Evolutionary conservation across 192 early-diverging fungal genomes (phyloP), one percentile per base, ranked within the genome.

Genomic region (Lobosporangium transversale): DNA sequence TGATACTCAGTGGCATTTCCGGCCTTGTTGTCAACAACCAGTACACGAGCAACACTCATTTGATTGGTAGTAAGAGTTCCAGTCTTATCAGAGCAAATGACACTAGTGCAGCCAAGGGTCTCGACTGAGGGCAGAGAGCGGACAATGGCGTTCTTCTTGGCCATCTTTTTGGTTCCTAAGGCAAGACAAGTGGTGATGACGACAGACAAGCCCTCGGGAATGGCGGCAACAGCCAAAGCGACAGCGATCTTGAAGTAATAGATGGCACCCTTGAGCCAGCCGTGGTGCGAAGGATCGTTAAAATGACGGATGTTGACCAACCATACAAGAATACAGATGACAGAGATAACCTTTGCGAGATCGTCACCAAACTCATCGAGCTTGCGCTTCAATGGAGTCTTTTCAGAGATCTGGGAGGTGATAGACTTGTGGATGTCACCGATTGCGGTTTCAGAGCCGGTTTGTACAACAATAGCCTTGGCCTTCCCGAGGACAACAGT

Each of bases 211-310:
- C 98, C 98, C 86, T 99, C 98, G 64, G 98, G 98, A 78, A 99
- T 99, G 43, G 96, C 97, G 53, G 98, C 97, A 24, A 99, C 97
- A 33, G 97, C 98, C 54, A 99, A 85, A 2, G 98, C 97, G 52
- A 99, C 96, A 26, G 97, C 98, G 47, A 98, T 98, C 84, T 98
- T 98, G 83, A 99, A 99, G 85, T 98, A 98, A 83, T 98, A 98
- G 55, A 99, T 84, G 50, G 95, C 95, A 57, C 98, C 97, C 67
- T 92, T 90, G 60, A 98, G 60, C 97, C 95, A 99, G 33, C 94
- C 94, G 65, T 92, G 87, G 81, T 93, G 92, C 40, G 89, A 79
- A 21, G 90, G 88, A 74, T 99, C 96, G 79, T 81, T 88, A 75
- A 99, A 99, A 80, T 99, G 97, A 40, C 95, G 91, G 64, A 99